phyloP scores from a whole-genome alignment of 805 yeast species.

The Saccharomycopsis sp. region DNA sequence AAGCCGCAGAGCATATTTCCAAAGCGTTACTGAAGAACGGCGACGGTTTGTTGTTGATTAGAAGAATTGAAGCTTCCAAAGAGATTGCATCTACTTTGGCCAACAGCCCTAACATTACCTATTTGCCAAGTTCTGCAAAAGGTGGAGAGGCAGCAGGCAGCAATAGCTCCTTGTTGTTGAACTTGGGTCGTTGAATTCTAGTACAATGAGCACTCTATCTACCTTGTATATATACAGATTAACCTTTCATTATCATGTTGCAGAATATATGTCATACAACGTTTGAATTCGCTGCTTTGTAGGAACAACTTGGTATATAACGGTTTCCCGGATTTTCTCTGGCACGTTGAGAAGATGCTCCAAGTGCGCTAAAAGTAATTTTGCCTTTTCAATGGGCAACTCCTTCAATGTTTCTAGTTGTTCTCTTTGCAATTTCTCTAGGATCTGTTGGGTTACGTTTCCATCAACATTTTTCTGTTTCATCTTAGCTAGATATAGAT shows the following conservation, averaged over 20 bases:
- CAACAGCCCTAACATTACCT: slow-evolving; percentile 74
- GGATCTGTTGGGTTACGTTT: too few species aligned
- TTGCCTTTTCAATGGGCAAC: slow-evolving; percentile 6
- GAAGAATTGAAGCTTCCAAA: slow-evolving; percentile 94
- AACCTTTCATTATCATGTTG: too few species aligned
- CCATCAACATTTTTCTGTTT: slow-evolving; percentile 1
- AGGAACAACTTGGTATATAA: slow-evolving; percentile 16
- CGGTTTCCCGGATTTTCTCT: slow-evolving; percentile 8
- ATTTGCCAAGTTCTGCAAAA: slow-evolving; percentile 50
- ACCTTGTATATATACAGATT: too few species aligned
- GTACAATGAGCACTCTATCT: too few species aligned
- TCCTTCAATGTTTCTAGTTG: background rate
- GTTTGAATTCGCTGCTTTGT: slow-evolving; percentile 16
- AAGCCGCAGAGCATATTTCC: slow-evolving; percentile 91
- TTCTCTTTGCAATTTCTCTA: too few species aligned
- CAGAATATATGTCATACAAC: too few species aligned
- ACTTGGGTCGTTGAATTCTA: too few species aligned
- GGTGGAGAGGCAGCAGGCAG: slow-evolving; percentile 2
- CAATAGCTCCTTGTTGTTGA: slow-evolving; percentile 17
- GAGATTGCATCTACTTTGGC: slow-evolving; percentile 90
- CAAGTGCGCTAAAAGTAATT: background rate
- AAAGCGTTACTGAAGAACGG: slow-evolving; percentile 91
- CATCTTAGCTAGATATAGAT: background rate
- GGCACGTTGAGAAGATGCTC: slow-evolving; percentile 13
- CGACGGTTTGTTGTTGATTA: slow-evolving; percentile 85